These are phyloP conservation scores for Kluyveromyces wickerhamii DNA, from an alignment of 805 yeast species.

Conservation along the genomic window DNA sequence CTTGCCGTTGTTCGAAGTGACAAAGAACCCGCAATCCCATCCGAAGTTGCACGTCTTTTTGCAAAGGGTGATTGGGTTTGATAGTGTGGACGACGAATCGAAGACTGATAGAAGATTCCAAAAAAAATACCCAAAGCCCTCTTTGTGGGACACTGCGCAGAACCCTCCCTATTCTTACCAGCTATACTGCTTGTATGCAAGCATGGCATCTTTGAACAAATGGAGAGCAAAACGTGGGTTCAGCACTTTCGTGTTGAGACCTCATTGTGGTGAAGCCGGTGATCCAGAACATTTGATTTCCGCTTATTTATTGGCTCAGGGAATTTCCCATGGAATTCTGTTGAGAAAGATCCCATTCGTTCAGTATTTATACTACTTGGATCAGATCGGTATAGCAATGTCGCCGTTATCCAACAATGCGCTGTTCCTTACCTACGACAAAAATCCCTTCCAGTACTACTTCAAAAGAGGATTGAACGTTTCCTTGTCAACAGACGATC, in stretches of 20 bases:
- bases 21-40: conserved; percentile 72
- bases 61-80: conserved; percentile 94
- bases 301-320: conserved; percentile 82
- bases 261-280: conserved; percentile 99
- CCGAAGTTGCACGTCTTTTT: conserved; percentile 88
- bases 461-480: conserved; percentile 93
- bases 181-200: conserved; percentile 80
- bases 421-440: conserved; percentile 87
- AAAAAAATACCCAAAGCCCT: conserved; percentile 78
- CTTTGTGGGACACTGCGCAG: conserved; percentile 63
- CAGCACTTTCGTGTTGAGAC: conserved; percentile 89
- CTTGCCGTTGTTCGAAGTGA: conserved; percentile 83
- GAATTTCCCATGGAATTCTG: conserved; percentile 91
- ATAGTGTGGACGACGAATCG: conserved; percentile 96
- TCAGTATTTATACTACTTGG: conserved; percentile 86
- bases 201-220: conserved; percentile 76
- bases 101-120: conserved; percentile 79
- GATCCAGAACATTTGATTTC: conserved; percentile 94
- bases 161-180: conserved; percentile 99
- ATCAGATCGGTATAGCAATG: conserved; percentile 97
- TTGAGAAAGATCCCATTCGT: conserved; percentile 90
- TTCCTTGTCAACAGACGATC: conserved; percentile 94
- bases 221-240: conserved; percentile 70
- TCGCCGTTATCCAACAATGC: conserved; percentile 97
- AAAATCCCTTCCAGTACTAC: conserved; percentile 88